Evolutionary conservation across 192 early-diverging fungal genomes (phyloP).

Genomic region (Backusella westeae): DNA sequence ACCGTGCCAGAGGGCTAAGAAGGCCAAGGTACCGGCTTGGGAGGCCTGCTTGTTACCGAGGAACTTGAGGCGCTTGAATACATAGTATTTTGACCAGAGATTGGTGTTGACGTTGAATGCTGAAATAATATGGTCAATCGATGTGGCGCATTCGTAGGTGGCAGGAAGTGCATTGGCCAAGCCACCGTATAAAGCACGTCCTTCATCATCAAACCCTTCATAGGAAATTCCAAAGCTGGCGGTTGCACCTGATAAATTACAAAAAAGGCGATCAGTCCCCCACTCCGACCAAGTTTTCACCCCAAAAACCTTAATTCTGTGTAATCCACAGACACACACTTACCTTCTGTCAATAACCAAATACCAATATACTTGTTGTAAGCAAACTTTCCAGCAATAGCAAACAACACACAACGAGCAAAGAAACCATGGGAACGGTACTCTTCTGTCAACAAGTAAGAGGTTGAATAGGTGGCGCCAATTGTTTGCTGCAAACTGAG

Average conservation of each 20-base stretch:
- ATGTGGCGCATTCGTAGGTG: slow-evolving; percentile 50
- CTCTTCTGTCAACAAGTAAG: slow-evolving; percentile 43
- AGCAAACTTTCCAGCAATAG: slow-evolving; percentile 49
- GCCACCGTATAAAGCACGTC: slow-evolving; percentile 46
- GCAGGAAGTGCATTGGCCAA: slow-evolving; percentile 45
- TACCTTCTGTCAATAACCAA: slow-evolving; percentile 59
- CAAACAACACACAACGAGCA: slow-evolving; percentile 41
- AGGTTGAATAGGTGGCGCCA: slow-evolving; percentile 41
- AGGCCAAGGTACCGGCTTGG: slow-evolving; percentile 40
- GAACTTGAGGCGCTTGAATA: slow-evolving; percentile 58
- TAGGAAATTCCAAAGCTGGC: slow-evolving; percentile 56
- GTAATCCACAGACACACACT: neutral
- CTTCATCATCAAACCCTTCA: slow-evolving; percentile 49
- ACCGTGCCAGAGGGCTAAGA: slow-evolving; percentile 67
- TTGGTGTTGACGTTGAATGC: slow-evolving; percentile 70
- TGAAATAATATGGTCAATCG: slow-evolving; percentile 47
- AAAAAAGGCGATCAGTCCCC: neutral
- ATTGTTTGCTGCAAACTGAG: slow-evolving; percentile 45
- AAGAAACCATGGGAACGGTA: slow-evolving; percentile 34
- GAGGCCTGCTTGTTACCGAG: slow-evolving; percentile 57
- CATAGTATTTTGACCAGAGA: slow-evolving; percentile 58
- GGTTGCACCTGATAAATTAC: slow-evolving; percentile 38
- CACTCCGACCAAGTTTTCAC: neutral
- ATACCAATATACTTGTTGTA: slow-evolving; percentile 63
- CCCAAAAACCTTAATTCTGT: slow-evolving; percentile 13